Base-by-base conservation (phyloP, 306 rosid genomes). In the Prunus davidiana region DNA sequence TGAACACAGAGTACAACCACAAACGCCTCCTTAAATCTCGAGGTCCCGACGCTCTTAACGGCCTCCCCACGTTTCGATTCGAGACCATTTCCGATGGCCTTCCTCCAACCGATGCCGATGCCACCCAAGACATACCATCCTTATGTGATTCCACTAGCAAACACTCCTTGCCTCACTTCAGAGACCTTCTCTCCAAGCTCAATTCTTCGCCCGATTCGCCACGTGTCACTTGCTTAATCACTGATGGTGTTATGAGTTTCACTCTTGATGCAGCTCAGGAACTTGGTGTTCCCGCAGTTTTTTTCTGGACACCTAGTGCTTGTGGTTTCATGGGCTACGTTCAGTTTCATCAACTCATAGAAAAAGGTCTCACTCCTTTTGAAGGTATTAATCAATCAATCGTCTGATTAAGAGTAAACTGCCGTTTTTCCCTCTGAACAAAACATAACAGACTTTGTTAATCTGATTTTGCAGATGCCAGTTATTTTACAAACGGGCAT, bases 71-170 rank as follows among this genome's bases (percentile, higher is more conserved):
- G 6, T 84, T 84, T 58, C 62, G 51, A 2, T 85, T 85, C 38
- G 78, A 66, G 2, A 49, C 74, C 34, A 82, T 85, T 4, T 82
- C 92, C 0, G 92, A 91, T 0, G 92, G 96, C 22, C 90, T 89
- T 5, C 93, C 96, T 0, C 83, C 76, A 12, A 19, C 85, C 0
- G 79, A 89, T 1, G 72, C 57, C 1, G 86, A 91, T 9, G 86
- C 49, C 18, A 84, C 91, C 3, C 91, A 89, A 76, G 81, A 87
- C 51, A 43, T 83, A 0, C 72, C 87, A 8, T 7, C 87, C n/a
- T 41, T 89, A 0, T 83, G 86, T 8, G 70, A 60, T 0, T 86
- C 97, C 12, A 84, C 79, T 0, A 46, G 20, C 8, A 84, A 2
- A 6, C 24, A 75, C 11, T 89, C 90, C 63, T 56, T 78, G 0